A percentile compares a stretch with the other conserved stretches of the same genome.
These are phyloP conservation scores for Sonneratia caseolaris DNA, from an alignment of 345 rosid species.

Conservation along the genomic window DNA sequence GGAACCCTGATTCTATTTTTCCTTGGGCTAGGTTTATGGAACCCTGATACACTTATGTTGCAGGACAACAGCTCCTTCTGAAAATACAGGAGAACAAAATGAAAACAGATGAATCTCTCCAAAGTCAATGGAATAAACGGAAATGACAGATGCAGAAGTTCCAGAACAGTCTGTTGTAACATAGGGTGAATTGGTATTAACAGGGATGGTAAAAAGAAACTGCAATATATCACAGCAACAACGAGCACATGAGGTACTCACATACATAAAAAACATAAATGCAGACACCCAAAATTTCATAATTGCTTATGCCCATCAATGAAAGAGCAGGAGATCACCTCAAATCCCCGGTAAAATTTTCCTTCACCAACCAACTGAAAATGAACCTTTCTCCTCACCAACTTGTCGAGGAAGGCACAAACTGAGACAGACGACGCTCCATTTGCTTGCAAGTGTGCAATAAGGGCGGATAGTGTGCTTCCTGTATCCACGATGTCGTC, in stretches of 20 bases:
- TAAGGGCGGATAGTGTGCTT: constrained; percentile 50
- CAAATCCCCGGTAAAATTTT: constrained; percentile 71
- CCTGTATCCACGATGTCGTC: constrained; percentile 97
- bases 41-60: background rate
- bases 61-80: background rate
- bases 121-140: background rate
- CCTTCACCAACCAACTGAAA: constrained; percentile 64
- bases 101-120: background rate
- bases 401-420: constrained; percentile 72
- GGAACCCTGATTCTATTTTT: background rate
- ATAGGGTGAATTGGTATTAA: background rate
- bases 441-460: constrained; percentile 42
- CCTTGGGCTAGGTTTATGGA: background rate
- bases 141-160: background rate
- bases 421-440: constrained; percentile 78
- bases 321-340: constrained; percentile 32
- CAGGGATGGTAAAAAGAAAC: constrained; percentile 1
- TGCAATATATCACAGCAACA: background rate
- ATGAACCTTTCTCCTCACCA: constrained; percentile 55
- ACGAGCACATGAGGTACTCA: background rate
- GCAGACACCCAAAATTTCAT: background rate
- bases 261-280: background rate
- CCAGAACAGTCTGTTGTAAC: background rate
- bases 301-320: background rate
- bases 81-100: background rate